Evolutionary conservation across 495 filamentous ascomycete genomes (phyloP), one percentile per base, ranked within the genome.

Genomic region (Physcia stellaris): DNA sequence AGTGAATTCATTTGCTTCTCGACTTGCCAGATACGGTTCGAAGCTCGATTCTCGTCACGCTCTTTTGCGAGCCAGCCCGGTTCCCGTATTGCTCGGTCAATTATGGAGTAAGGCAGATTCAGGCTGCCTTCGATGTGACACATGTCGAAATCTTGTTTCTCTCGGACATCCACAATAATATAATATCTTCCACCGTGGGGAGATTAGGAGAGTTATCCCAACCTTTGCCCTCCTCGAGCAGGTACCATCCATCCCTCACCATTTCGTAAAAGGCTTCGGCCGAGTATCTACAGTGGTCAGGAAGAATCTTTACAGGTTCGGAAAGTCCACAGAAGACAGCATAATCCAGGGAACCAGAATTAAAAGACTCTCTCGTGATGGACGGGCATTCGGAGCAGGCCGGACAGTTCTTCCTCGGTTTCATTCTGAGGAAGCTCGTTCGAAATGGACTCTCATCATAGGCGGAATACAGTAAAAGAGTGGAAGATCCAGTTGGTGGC

Each of bases 61-160:
- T 19, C 35, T 21, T 24, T n/a, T 6, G 19, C 0, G 19, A 33
- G 6, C 3, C 29, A 12, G 16, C 4, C 17, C 21, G 19, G n/a
- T 24, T 0, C 1, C 4, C 15, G 19, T 4, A 21, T 29, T 5
- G 31, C 42, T 31, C 39, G 45, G 21, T 75, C 56, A 30, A 83
- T 57, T 6, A 55, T 63, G 2, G 74, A 79, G 46, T 80, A 81
- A 2, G 86, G 86, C 2, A 87, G 58, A 47, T 90, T 94, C 27
- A 88, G 66, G 39, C 80, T 83, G 2, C 79, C 78, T 3, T 68
- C 56, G 3, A 94, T 57, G 36, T 64, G 74, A 36, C 79, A 85
- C 19, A 94, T 79, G n/a, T 75, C 79, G 45, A 84, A 95, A 45
- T 94, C 84, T 10, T 77, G 78, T 47, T 71, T 70, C 40, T 94